Evolutionary conservation across 495 filamentous ascomycete genomes (phyloP), one percentile per base, ranked within the genome.

Genomic region (Acidomyces sp.): DNA sequence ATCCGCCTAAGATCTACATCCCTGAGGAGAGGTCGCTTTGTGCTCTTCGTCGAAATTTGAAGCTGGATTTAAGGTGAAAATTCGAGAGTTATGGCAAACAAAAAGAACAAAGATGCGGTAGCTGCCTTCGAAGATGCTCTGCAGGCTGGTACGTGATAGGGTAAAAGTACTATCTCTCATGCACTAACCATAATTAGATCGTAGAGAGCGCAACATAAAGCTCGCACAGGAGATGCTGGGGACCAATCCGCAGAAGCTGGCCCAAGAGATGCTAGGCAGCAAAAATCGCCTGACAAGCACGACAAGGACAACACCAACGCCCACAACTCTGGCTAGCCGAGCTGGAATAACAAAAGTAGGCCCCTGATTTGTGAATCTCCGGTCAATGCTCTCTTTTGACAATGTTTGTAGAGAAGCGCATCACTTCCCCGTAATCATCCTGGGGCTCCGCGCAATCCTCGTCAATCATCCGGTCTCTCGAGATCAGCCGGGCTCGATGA

Each of bases 341-440:
- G 74, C 78, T n/a, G 80, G 77, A 32, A 66, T 82, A 17, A 68
- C 71, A 30, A 85, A 86, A 74, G 79, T 83, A 43, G 11, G 29
- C 34, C 16, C 16, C 18, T 32, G 27, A 37, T 6, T 15, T 18
- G 21, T 13, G 13, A 4, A 21, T 35, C 21, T 27, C 15, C 7
- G 9, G 16, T 10, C n/a, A n/a, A 41, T 12, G 15, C n/a, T 26
- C 15, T 4, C 38, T 34, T 29, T 29, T 13, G 21, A 47, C 37
- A 18, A 7, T 25, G 16, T 17, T n/a, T 15, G 12, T 18, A 45
- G 42, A 20, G 42, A 45, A 46, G 41, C 28, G 41, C 21, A 35
- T 46, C 41, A 3, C 35, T 32, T 7, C 47, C 27, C 24, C 41
- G 26, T 10, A 30, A 17, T 4, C 27, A 6, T 37, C 25, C 31